Conservation (phyloP, 1,139 yeast genomes). For the Pichia sp. region DNA sequence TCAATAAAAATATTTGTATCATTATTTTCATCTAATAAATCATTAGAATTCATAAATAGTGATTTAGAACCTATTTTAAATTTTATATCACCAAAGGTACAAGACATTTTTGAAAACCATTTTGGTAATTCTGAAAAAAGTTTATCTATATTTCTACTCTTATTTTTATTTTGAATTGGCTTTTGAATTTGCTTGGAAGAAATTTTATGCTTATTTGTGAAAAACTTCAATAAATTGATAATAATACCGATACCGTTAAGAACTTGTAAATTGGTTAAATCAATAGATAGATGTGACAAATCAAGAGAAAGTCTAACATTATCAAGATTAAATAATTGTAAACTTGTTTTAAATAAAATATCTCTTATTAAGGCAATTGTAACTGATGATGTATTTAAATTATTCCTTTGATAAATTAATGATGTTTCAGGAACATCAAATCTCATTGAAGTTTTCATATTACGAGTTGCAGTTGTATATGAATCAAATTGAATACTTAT, state of each 20-base stretch:
- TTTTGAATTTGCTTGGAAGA: not conserved
- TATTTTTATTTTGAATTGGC: not conserved
- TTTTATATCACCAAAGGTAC: slow-evolving; percentile 32
- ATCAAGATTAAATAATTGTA: slow-evolving; percentile 5
- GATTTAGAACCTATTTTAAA: slow-evolving; percentile 55
- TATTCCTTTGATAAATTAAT: slow-evolving; percentile 18
- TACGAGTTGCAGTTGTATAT: not conserved
- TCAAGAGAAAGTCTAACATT: slow-evolving; percentile 5
- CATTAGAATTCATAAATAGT: slow-evolving; percentile 39
- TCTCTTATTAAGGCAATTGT: slow-evolving; percentile 14
- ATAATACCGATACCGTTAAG: slow-evolving; percentile 17
- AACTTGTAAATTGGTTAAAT: slow-evolving; percentile 13
- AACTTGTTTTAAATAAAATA: slow-evolving; percentile 2
- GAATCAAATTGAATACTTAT: slow-evolving; percentile 18
- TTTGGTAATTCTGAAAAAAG: slow-evolving; percentile 40
- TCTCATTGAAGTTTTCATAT: slow-evolving; percentile 14
- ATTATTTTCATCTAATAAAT: slow-evolving; percentile 7
- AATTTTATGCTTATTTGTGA: not conserved
- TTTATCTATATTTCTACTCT: slow-evolving; percentile 7
- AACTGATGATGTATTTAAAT: slow-evolving; percentile 6
- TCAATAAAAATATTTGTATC: slow-evolving; percentile 16
- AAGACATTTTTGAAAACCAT: slow-evolving; percentile 39
- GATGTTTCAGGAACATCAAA: slow-evolving; percentile 20
- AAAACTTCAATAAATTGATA: slow-evolving; percentile 1
- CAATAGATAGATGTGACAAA: slow-evolving; percentile 11